phyloP scores from a whole-genome alignment of 2,329 filamentous ascomycete genomes.

The Metarhizium rileyi region DNA sequence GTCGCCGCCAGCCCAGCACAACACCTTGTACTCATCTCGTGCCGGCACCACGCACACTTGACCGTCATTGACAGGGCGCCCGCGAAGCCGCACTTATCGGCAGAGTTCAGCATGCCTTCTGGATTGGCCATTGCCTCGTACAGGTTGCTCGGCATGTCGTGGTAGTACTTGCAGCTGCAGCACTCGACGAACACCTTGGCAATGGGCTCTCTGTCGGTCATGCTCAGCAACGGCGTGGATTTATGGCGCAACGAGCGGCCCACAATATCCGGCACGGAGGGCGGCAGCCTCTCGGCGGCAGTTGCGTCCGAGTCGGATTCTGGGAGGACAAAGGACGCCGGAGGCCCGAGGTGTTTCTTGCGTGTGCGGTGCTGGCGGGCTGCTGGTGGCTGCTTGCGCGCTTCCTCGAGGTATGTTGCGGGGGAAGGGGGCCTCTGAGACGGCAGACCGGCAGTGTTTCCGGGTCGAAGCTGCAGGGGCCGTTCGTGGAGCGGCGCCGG shows the following conservation, averaged over 20 bases:
- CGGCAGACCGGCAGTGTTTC: slow-evolving; percentile 8
- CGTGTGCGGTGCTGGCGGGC: slow-evolving; percentile 6
- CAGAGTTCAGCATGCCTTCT: slow-evolving; percentile 39
- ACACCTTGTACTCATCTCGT: slow-evolving; percentile 59
- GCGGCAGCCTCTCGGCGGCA: background rate
- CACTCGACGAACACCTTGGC: slow-evolving; percentile 58
- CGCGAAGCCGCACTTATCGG: slow-evolving; percentile 40
- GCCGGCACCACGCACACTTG: slow-evolving; percentile 62
- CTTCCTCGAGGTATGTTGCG: slow-evolving; percentile 14
- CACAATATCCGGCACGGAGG: background rate
- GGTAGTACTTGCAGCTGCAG: slow-evolving; percentile 53
- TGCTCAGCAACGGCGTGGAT: slow-evolving; percentile 5
- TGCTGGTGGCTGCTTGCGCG: slow-evolving; percentile 9
- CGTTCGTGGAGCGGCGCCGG: slow-evolving; percentile 30
- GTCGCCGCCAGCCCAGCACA: slow-evolving; percentile 60
- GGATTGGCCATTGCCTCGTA: slow-evolving; percentile 57
- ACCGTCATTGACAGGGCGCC: slow-evolving; percentile 51
- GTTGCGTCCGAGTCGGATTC: background rate
- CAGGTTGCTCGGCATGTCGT: slow-evolving; percentile 54
- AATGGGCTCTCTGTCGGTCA: slow-evolving; percentile 29
- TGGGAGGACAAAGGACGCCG: slow-evolving; percentile 11
- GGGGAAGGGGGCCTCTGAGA: background rate
- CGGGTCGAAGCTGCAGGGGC: slow-evolving; percentile 19
- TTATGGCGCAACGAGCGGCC: slow-evolving; percentile 7
- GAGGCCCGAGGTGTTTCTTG: slow-evolving; percentile 12